Evolutionary conservation across 2,329 filamentous ascomycete species (phyloP), one percentile per base, ranked within the genome.

Genomic region (Penicillium sp.): DNA sequence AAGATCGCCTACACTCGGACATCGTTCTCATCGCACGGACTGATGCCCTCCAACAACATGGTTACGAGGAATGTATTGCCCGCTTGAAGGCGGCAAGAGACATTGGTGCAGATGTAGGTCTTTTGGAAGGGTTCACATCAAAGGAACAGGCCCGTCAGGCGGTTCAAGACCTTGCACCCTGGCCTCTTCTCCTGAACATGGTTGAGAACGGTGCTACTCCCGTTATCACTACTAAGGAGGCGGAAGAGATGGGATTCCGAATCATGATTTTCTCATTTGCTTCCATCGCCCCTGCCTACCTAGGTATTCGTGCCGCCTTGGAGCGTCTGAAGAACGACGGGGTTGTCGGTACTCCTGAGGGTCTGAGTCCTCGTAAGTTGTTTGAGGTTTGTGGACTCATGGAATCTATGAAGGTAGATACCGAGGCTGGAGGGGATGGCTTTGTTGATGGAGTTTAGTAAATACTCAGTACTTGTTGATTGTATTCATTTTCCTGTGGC

Each of bases 21-120:
- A 78, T 80, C 46, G 72, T 79, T 16, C 66, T 80, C n/a, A 80
- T 80, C 64, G 78, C 78, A 7, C 74, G 78, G 11, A 80, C 78
- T 0, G 77, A 80, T 57, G 74, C 75, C 11, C 66, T 74, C 11
- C 73, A 71, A 49, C 70, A 74, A 58, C 67, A 75, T 57, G 78
- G 78, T 8, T 80, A 77, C 54, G 78, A 79, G 11, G 78, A 78
- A 37, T 75, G 76, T 28, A 73, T 80, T 22, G 62, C 57, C 22
- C 73, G 78, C 5, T 64, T 79, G 35, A 73, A 76, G 42, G 77
- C 73, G 3, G 78, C 78, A 1, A 66, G 75, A 7, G 73, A 75
- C 2, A 67, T 76, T 19, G 78, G 78, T 2, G 77, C 75, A 2
- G 78, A 80, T 58, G 74, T 76, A 0, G 76, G 75, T 16, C 74